These are phyloP conservation scores for Aspergillus pseudotamarii DNA, from an alignment of 2,329 filamentous ascomycete species.

Conservation along the genomic window DNA sequence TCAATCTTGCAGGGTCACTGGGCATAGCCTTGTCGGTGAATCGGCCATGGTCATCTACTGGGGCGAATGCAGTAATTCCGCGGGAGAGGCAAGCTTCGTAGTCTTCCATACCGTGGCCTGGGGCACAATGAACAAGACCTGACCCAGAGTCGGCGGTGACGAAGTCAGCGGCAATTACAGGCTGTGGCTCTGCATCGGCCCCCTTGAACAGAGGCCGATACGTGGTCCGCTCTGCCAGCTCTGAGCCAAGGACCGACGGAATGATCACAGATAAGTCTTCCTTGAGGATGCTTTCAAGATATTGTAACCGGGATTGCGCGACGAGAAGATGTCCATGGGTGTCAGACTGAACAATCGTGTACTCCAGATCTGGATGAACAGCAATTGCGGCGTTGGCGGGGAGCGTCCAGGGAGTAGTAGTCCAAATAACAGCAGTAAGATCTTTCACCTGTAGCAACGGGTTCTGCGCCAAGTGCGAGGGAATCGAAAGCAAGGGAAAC, in stretches of 20 bases:
- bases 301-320: constrained; percentile 69
- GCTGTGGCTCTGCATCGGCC: constrained; percentile 59
- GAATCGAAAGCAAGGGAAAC: constrained; percentile 65
- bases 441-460: constrained; percentile 48
- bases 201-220: constrained; percentile 74
- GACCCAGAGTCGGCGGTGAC: constrained; percentile 90
- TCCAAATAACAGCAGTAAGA: constrained; percentile 91
- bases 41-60: constrained; percentile 76
- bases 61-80: constrained; percentile 75
- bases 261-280: constrained; percentile 56
- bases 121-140: constrained; percentile 91
- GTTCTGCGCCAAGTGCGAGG: constrained; percentile 47
- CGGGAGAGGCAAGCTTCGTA: constrained; percentile 77
- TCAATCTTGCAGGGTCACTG: constrained; percentile 65
- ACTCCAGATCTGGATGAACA: constrained; percentile 73
- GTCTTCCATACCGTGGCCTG: constrained; percentile 95
- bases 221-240: constrained; percentile 62
- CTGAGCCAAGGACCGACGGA: constrained; percentile 63
- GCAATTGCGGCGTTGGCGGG: constrained; percentile 91
- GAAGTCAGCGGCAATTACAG: constrained; percentile 81
- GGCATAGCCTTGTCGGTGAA: constrained; percentile 83
- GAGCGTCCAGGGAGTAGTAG: constrained; percentile 95
- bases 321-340: constrained; percentile 67
- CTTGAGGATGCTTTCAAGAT: constrained; percentile 54
- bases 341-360: constrained; percentile 65